Evolutionary conservation across 805 yeast genomes (phyloP).

Genomic region (Saccharomycopsis sp.): DNA sequence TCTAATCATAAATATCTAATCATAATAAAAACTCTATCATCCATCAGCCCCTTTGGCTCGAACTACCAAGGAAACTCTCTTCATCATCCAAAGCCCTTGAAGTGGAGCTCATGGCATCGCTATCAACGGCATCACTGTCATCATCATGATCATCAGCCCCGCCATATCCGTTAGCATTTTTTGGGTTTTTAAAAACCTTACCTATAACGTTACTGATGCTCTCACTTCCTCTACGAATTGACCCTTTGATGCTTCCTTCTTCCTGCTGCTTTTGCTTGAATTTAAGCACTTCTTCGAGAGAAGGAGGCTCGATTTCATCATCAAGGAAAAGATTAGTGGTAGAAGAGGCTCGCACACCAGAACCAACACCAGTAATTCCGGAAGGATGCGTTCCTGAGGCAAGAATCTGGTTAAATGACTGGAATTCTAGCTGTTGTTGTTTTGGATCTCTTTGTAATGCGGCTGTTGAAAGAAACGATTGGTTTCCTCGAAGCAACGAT

Average conservation of each 20-base stretch:
- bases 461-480: constrained; percentile 13
- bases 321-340: constrained; percentile 24
- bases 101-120: constrained; percentile 22
- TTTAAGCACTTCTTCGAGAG: constrained; percentile 31
- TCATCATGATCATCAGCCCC: constrained; percentile 3
- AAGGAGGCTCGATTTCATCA: constrained; percentile 34
- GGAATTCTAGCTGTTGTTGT: background rate
- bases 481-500: constrained; percentile 13
- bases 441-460: constrained; percentile 19
- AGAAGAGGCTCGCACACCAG: constrained; percentile 19
- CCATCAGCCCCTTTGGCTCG: background rate
- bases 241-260: constrained; percentile 30
- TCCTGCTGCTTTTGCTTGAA: constrained; percentile 29
- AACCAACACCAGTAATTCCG: background rate
- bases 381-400: background rate
- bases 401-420: background rate
- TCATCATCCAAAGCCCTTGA: constrained; percentile 22
- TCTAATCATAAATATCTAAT: no score
- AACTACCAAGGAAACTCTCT: constrained; percentile 22
- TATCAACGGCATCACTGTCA: constrained; percentile 17
- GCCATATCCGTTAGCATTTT: constrained; percentile 7
- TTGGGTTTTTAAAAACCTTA: constrained; percentile 25
- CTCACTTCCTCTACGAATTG: constrained; percentile 38
- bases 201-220: constrained; percentile 34
- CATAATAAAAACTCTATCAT: no score